Base-by-base conservation (phyloP, 1,284 basidiomycete species). In the Mycosarcoma mackinlayi region DNA sequence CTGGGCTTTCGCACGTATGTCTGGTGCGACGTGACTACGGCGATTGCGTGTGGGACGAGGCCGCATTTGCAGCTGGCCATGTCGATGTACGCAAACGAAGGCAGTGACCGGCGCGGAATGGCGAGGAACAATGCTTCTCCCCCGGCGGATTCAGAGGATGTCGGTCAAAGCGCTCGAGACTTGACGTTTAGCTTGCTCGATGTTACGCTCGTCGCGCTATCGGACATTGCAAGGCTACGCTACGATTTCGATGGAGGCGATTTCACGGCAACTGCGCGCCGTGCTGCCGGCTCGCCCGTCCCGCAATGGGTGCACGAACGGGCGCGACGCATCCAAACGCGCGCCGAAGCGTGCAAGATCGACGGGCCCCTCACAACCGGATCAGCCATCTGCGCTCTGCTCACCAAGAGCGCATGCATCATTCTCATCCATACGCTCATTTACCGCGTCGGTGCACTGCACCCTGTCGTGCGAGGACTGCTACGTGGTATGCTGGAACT, bases 171-270 rank as follows among this genome's bases (percentile, higher is more conserved):
- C 7, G 19, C 3, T 4, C 21, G 24, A 13, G 65, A 54, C 24
- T 28, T 49, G n/a, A 57, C 53, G 10, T 68, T 68, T 24, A 54
- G 55, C n/a, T 16, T 59, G 55, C 41, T 42, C 23, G 59, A 68
- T 51, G 33, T 31, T 5, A 30, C 41, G 19, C 46, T 68, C 28
- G 52, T 49, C 6, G 65, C 65, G n/a, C 42, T 68, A 8, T 68
- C 65, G 14, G 65, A 68, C 50, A 68, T 63, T 21, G 65, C 65
- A 11, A 21, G 65, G 42, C 28, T 68, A 27, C 45, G 65, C 3
- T 58, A 60, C 50, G 59, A 68, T 18, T 68, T 37, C 39, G 65
- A 68, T 16, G 65, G 59, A 8, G 65, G 65, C n/a, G 59, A 58
- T 33, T 68, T 58, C 21, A 14, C 11, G 19, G 40, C 46, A 3